Evolutionary conservation across 1,284 basidiomycete species (phyloP), one percentile per base, ranked within the genome.

Genomic region (Cutaneotrichosporon sp.): DNA sequence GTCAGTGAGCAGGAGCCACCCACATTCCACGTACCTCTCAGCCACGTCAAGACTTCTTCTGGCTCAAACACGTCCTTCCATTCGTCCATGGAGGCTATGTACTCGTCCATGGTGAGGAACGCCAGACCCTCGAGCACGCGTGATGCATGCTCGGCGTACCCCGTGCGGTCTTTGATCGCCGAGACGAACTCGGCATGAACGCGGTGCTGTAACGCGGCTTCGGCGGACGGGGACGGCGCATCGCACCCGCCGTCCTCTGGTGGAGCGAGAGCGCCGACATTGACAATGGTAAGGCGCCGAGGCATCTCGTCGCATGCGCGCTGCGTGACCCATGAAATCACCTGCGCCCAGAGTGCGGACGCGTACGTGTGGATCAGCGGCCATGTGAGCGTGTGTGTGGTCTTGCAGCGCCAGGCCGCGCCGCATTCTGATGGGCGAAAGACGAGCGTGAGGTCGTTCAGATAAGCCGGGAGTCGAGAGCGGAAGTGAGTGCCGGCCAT

Each of bases 41-140:
- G 33, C 45, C 49, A 59, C 20, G 43, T 26, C 34, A 9, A 20
- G 10, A 55, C 26, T 35, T 55, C 49, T 8, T 37, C 36, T 20
- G 44, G n/a, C 12, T 54, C 45, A 20, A 52, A 51, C 17, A 48
- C 48, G n/a, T 54, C 48, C 14, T 35, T 42, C 42, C 36, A 45
- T 17, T 46, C 17, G 10, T 30, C 26, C 22, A 15, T 30, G 12
- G 36, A 46, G 10, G 30, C 42, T 15, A 46, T 44, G 40, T 61
- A 49, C 41, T 66, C 61, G 20, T 59, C 46, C 36, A 56, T 54
- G 1, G 37, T 35, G 26, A 52, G 2, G 14, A 45, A 42, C 4
- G 40, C 4, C 21, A 56, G 36, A 4, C 39, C 52, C 35, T 61
- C 61, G 38, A 66, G 33, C 13, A 38, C 35, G 22, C 35, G 21